Evolutionary conservation across 2,329 filamentous ascomycete genomes (phyloP), one percentile per base, ranked within the genome.

Genomic region (Neonectria coccinea): DNA sequence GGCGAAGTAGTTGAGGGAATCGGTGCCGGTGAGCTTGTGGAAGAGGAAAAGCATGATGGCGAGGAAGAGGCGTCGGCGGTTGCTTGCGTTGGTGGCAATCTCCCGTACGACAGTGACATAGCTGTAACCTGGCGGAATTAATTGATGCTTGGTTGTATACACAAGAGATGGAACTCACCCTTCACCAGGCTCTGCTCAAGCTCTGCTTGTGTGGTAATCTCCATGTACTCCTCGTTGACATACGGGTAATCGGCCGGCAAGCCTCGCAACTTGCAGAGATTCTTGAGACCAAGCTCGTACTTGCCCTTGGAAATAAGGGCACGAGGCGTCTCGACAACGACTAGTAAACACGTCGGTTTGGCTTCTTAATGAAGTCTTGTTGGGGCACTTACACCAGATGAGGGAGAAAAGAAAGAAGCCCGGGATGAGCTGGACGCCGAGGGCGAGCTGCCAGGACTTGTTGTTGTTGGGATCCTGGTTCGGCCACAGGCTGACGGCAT

Each of bases 191-290:
- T 54, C 18, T 67, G 65, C 56, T 73, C 71, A 18, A 71, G 51
- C 18, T 72, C 70, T 22, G 65, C 67, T 22, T 72, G 65, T 3
- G 65, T 63, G 22, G 68, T 50, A 45, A 75, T 77, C 22, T 71
- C 73, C 25, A 67, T 68, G 57, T 74, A 72, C 65, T 82, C 81
- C 22, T 77, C 69, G 9, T 75, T 70, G 4, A 82, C 68, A 50
- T 80, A 81, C 0, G 76, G 75, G 61, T 82, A 78, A 22, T 79
- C 75, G 3, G 75, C 74, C 2, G 78, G 75, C 2, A 82, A 73
- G 3, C 77, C 75, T 29, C 81, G 74, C n/a, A 82, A 70, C 41
- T 75, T 77, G 68, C 74, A 77, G 3, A 82, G 73, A 29, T 78
- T 79, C 53, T 70, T 62, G 5, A 81, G 71, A 0, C 78, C 80